Conservation (phyloP, 73 alveolate species). For the Tetrahymena elliotti region DNA sequence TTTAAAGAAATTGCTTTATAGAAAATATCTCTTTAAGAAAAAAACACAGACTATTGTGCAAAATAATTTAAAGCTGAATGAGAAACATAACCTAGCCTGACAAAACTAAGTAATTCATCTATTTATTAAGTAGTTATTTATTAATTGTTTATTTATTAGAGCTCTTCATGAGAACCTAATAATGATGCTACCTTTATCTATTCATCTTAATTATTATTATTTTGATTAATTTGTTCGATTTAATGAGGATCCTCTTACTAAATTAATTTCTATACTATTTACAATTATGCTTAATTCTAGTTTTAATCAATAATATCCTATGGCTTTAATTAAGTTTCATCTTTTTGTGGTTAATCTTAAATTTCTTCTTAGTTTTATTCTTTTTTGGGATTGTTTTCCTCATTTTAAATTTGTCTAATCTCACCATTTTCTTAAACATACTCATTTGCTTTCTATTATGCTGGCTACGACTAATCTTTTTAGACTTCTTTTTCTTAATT, state of each 20-base stretch:
- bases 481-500: background rate
- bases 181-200: too few species aligned
- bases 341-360: background rate
- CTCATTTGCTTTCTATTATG: background rate
- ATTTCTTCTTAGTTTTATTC: background rate
- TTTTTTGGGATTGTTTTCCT: too few species aligned
- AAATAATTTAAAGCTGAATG: background rate
- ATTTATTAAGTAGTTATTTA: background rate
- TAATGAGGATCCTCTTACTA: too few species aligned
- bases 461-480: background rate
- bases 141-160: background rate
- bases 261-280: too few species aligned
- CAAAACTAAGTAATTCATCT: background rate
- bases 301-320: background rate
- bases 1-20: background rate
- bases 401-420: background rate
- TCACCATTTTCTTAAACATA: background rate
- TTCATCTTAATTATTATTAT: background rate
- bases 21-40: background rate
- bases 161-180: background rate
- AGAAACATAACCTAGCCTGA: background rate
- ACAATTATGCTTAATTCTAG: background rate
- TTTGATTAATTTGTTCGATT: background rate
- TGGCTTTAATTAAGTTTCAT: background rate
- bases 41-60: background rate